phyloP scores from a whole-genome alignment of 495 filamentous ascomycete species.

The Jackrogersella multiformis region DNA sequence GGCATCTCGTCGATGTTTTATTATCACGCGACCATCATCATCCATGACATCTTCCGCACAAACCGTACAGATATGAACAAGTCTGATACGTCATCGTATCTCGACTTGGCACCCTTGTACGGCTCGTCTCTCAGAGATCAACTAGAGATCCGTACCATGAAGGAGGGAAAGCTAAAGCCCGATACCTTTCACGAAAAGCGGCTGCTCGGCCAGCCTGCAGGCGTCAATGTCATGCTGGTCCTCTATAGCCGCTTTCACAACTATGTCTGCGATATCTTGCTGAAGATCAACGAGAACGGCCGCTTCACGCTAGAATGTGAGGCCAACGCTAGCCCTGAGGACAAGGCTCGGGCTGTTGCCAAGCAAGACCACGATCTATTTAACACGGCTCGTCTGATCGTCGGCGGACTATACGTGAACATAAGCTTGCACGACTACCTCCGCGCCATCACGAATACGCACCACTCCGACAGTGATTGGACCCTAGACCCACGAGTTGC shows the following conservation, averaged over 20 bases:
- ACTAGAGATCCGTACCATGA: conserved; percentile 71
- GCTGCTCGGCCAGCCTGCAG: conserved; percentile 77
- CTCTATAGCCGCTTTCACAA: conserved; percentile 77
- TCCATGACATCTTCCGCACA: conserved; percentile 70
- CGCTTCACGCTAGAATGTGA: conserved; percentile 66
- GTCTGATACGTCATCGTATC: conserved; percentile 74
- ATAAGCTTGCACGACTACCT: conserved; percentile 81
- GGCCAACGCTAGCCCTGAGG: conserved; percentile 54
- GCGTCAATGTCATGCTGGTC: conserved; percentile 75
- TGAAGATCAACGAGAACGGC: conserved; percentile 79
- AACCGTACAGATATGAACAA: conserved; percentile 46
- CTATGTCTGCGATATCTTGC: conserved; percentile 67
- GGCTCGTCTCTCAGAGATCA: conserved; percentile 78
- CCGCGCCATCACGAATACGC: conserved; percentile 79
- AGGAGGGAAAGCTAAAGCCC: conserved; percentile 79
- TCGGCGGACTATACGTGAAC: conserved; percentile 80
- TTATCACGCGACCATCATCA: conserved; percentile 84
- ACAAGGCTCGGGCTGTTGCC: conserved; percentile 60
- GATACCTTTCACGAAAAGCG: conserved; percentile 79
- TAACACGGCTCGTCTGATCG: conserved; percentile 77
- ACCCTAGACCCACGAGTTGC: conserved; percentile 76
- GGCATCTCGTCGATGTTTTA: conserved; percentile 84
- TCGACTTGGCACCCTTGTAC: conserved; percentile 82
- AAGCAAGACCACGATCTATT: conserved; percentile 84
- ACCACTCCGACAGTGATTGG: conserved; percentile 75